Evolutionary conservation across 2,329 filamentous ascomycete species (phyloP), one percentile per base, ranked within the genome.

Genomic region (Cryphonectria japonica): DNA sequence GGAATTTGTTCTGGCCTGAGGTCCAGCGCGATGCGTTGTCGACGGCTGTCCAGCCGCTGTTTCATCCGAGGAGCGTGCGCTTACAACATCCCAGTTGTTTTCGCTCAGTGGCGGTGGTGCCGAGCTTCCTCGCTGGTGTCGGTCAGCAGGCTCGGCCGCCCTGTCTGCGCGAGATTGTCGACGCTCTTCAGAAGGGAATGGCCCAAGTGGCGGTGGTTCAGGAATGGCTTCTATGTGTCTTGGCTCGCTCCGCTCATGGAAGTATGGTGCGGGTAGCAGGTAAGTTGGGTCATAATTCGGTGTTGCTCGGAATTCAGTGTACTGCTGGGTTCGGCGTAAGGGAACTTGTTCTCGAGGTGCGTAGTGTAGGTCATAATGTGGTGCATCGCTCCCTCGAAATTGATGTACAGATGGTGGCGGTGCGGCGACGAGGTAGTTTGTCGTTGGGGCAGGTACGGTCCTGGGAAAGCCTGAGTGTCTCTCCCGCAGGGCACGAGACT

Each of bases 81-180:
- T 59, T 2, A 72, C 77, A 6, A 80, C 78, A 69, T 85, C 82
- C 85, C 85, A 86, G 0, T 83, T 84, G 69, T 81, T 84, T 32
- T 83, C 82, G 63, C 83, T 84, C 62, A 84, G 77, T 0, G 83
- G 83, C 2, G 85, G 84, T 19, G 85, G 85, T 8, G 85, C 85
- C 3, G 85, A 87, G 37, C 79, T 80, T 34, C 85, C 85, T 41
- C 85, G 81, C 68, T 84, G 83, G 64, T 83, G 80, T 32, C 71
- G 71, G 19, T 71, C 69, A 59, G 32, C 43, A 60, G 69, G 59
- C 50, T 50, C 52, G 41, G 37, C n/a, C 41, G 46, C 29, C 37
- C 70, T 46, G 26, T 72, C 57, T 8, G 69, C 67, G 13, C 78
- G 75, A 26, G 78, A 77, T 9, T 69, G 70, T 29, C 78, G 76